These are phyloP conservation scores for Gnaphalium uliginosum DNA, from an alignment of 129 eudicot genomes.

Conservation along the genomic window DNA sequence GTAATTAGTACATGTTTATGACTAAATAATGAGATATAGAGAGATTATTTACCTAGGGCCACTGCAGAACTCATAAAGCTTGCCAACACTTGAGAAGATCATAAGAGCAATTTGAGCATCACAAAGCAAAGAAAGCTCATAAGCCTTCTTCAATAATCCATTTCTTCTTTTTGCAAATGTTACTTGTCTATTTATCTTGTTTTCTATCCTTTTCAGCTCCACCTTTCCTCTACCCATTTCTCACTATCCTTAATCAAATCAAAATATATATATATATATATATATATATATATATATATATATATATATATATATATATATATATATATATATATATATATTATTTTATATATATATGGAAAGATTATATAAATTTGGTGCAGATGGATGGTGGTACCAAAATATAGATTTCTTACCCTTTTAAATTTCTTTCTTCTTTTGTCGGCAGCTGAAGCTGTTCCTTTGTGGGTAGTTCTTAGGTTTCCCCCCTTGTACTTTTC, in stretches of 20 bases:
- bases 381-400: constrained; percentile 18
- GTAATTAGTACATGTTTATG: background rate
- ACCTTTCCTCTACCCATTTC: constrained; percentile 41
- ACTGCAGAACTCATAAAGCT: constrained; percentile 38
- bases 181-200: constrained; percentile 37
- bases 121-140: constrained; percentile 69
- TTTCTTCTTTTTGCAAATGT: constrained; percentile 41
- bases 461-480: constrained; percentile 29
- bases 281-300: too few relatives aligned
- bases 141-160: constrained; percentile 35
- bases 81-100: constrained; percentile 40
- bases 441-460: constrained; percentile 29
- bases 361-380: constrained; percentile 4
- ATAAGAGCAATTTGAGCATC: constrained; percentile 68
- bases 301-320: too few relatives aligned
- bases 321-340: too few relatives aligned
- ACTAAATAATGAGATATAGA: background rate
- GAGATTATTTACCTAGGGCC: constrained; percentile 32
- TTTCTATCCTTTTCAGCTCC: constrained; percentile 37
- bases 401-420: constrained; percentile 22
- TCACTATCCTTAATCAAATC: background rate
- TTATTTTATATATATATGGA: constrained; percentile 7
- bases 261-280: background rate
- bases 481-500: constrained; percentile 26
- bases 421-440: constrained; percentile 15